phyloP scores from a whole-genome alignment of 768 basidiomycete genomes.

The Auricularia heimuer region DNA sequence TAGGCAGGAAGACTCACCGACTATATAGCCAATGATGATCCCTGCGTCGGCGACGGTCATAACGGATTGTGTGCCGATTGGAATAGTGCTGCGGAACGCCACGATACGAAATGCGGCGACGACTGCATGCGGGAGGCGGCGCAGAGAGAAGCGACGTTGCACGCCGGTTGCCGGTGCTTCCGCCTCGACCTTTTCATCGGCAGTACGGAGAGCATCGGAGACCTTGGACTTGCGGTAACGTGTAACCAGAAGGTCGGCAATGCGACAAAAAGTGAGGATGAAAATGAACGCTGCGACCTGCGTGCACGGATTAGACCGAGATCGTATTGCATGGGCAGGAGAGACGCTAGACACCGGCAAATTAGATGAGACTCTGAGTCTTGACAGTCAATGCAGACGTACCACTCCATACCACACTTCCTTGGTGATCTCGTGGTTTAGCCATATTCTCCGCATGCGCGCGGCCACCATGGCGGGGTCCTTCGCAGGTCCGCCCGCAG shows the following conservation, averaged over 20 bases:
- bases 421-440: not conserved
- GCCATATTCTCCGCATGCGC: not conserved
- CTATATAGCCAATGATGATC: conserved; percentile 38
- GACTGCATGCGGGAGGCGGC: conserved; percentile 28
- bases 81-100: conserved; percentile 39
- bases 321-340: not conserved
- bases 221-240: conserved; percentile 1
- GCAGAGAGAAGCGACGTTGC: conserved; percentile 13
- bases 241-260: conserved; percentile 3
- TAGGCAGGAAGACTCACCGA: conserved; percentile 2
- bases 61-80: conserved; percentile 30
- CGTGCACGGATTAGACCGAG: not conserved
- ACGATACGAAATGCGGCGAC: conserved; percentile 37
- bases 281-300: conserved; percentile 9
- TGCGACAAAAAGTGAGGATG: conserved; percentile 9
- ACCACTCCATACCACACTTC: not conserved
- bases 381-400: not conserved
- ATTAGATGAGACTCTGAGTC: not conserved
- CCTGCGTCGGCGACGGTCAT: conserved; percentile 34
- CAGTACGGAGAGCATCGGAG: not conserved
- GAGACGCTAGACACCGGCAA: not conserved
- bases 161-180: conserved; percentile 5
- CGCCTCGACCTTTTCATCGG: conserved; percentile 8
- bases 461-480: not conserved
- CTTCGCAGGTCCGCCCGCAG: not conserved